Base-by-base conservation (phyloP, 2,329 filamentous ascomycete genomes). In the Plectosphaerella sp. region DNA sequence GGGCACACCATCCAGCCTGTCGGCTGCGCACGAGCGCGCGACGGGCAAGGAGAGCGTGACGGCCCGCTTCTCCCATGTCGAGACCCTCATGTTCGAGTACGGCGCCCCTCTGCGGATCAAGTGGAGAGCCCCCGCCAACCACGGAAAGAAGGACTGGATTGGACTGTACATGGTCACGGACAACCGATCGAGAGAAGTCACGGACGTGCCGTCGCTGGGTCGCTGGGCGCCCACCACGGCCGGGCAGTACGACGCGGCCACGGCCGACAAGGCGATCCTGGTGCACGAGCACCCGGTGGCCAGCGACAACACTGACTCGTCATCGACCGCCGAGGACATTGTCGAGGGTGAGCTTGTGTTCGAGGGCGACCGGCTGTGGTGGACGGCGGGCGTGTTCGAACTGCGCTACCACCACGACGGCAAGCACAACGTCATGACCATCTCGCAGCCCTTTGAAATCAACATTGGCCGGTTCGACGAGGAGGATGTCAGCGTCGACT, bases 391-490 rank as follows among this genome's bases (percentile, higher is more conserved):
- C 51, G 89, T 95, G 3, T 99, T 96, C 64, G 94, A 99, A 65
- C 95, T 99, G 75, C 86, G 94, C 41, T 97, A 97, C 71, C 94
- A 99, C 70, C 94, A 99, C 70, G 87, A 90, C 60, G 91, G 91
- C 52, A 88, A 88, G 62, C 91, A 99, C 71, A 90, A 88, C 59
- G 92, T 96, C 64, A 94, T 99, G 89, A 84, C 91, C 16, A 89
- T 97, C 55, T 97, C 92, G 5, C 82, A 91, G 59, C 92, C 94
- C 0, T 99, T 99, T 62, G 93, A 97, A 68, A 87, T 97, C 52
- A 84, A 86, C 45, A 91, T 97, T 57, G 77, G 81, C 33, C 86
- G 85, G 43, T 96, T 96, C 62, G 88, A 91, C 57, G 81, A 85
- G 35, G 88, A 91, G 49, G 87, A 91, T 11, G 77, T 85, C 4